A percentile compares a stretch with the other conserved stretches of the same genome.
Evolutionary conservation across 208 protist genomes (phyloP).

Genomic region (Strigomonas galati): DNA sequence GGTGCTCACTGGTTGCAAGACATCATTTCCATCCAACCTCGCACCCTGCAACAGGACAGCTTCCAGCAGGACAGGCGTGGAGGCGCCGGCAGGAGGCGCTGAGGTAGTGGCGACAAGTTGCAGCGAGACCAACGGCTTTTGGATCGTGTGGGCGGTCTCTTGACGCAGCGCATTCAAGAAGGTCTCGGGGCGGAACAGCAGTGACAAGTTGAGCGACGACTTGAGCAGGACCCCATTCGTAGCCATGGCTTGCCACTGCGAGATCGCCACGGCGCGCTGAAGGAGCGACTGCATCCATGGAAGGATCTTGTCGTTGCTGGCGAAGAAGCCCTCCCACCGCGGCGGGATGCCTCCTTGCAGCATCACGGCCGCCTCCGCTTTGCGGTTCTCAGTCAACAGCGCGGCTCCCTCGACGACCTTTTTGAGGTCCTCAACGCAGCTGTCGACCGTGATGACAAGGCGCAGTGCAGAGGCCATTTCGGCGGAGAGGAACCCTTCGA

Average conservation of each 20-base stretch:
- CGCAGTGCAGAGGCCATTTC: constrained; percentile 72
- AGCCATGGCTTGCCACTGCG: constrained; percentile 55
- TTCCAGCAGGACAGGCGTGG: constrained; percentile 53
- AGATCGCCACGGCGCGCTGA: constrained; percentile 66
- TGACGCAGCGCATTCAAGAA: constrained; percentile 96
- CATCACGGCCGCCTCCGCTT: constrained; percentile 74
- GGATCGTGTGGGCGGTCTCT: constrained; percentile 84
- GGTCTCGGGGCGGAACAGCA: constrained; percentile 91
- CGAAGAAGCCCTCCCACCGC: constrained; percentile 88
- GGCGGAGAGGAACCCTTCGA: constrained; percentile 89
- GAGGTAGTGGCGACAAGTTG: constrained; percentile 53
- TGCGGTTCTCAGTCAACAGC: constrained; percentile 82
- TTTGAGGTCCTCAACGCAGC: constrained; percentile 67
- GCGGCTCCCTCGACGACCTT: constrained; percentile 86
- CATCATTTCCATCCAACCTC: constrained; percentile 59
- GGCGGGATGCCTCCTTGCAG: constrained; percentile 82
- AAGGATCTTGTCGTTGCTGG: constrained; percentile 63
- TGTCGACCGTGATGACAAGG: constrained; percentile 79
- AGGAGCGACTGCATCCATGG: constrained; percentile 90
- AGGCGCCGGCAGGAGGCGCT: constrained; percentile 41
- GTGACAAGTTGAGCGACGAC: constrained; percentile 66
- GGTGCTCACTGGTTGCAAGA: constrained; percentile 68
- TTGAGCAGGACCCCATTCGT: constrained; percentile 65
- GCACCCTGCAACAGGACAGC: constrained; percentile 87
- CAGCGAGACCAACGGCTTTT: constrained; percentile 81